phyloP scores from a whole-genome alignment of 2,329 filamentous ascomycete species.

The Neurospora sp. region DNA sequence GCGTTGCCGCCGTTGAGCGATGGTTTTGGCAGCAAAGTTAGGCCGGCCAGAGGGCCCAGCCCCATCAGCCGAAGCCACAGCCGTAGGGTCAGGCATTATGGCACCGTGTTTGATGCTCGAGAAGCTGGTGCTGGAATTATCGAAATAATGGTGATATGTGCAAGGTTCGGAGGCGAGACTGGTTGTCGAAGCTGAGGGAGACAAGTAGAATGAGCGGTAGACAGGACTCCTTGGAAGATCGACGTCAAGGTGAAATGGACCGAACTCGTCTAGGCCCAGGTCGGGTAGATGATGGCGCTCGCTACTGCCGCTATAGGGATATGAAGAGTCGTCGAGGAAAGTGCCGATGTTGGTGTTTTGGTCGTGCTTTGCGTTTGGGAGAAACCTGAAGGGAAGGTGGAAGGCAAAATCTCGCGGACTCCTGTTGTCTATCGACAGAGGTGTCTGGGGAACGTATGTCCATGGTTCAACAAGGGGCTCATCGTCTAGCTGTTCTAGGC shows the following conservation, averaged over 20 bases:
- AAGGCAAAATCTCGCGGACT: not conserved
- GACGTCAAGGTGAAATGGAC: not conserved
- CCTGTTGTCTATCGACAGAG: not conserved
- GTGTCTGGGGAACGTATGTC: not conserved
- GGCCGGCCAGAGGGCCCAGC: constrained; percentile 1
- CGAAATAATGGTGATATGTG: not conserved
- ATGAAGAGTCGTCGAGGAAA: not conserved
- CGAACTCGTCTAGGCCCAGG: not conserved
- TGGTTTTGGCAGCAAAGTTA: constrained; percentile 8
- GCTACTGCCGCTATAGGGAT: not conserved
- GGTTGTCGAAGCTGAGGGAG: constrained; percentile 15
- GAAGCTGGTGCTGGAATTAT: not conserved
- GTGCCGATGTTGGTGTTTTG: not conserved
- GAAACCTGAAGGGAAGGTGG: not conserved
- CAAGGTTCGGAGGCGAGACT: constrained; percentile 8
- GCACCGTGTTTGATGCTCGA: not conserved
- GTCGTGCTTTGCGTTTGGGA: not conserved
- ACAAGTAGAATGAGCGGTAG: constrained; percentile 15
- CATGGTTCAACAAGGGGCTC: not conserved
- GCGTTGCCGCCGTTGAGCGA: constrained; percentile 4
- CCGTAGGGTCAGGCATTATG: constrained; percentile 15
- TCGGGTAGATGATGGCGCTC: not conserved
- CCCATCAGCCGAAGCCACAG: constrained; percentile 8
- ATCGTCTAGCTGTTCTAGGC: not conserved
- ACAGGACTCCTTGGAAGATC: constrained; percentile 1